Evolutionary conservation across 2,329 filamentous ascomycete species (phyloP).

Genomic region (Fusarium siculi): DNA sequence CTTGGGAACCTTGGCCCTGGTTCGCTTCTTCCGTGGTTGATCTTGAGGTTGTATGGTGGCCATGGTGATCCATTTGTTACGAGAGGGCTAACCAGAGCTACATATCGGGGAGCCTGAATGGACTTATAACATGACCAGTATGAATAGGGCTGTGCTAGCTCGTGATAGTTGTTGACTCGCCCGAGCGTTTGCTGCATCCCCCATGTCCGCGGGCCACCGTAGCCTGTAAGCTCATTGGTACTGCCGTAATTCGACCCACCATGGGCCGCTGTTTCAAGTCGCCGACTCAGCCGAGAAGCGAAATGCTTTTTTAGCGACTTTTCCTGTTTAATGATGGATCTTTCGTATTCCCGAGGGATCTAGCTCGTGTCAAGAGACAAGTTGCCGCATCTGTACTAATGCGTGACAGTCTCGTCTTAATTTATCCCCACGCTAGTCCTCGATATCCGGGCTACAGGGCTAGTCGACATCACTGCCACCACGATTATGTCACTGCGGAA

Average conservation of each 20-base stretch:
- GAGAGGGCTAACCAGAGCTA: not conserved
- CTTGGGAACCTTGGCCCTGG: constrained; percentile 17
- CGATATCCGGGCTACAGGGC: not conserved
- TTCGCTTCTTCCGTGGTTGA: constrained; percentile 19
- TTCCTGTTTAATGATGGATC: not conserved
- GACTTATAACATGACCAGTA: not conserved
- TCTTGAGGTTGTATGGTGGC: not conserved
- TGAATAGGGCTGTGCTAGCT: not conserved
- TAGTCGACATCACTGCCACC: not conserved
- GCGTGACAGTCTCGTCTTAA: not conserved
- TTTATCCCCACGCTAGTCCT: not conserved
- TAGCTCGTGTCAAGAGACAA: not conserved
- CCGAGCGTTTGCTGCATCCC: not conserved
- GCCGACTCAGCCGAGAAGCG: not conserved
- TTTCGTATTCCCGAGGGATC: not conserved
- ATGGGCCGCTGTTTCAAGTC: not conserved
- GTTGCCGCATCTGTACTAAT: not conserved
- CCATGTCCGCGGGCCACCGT: not conserved
- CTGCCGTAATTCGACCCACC: not conserved
- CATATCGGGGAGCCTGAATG: not conserved
- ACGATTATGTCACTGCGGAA: not conserved
- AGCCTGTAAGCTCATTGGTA: not conserved
- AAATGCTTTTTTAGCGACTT: not conserved
- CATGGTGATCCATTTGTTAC: constrained; percentile 4
- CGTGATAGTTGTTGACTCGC: not conserved